Conservation (phyloP, 352 stramenopile species). For the Thraustochytrium striatum region DNA sequence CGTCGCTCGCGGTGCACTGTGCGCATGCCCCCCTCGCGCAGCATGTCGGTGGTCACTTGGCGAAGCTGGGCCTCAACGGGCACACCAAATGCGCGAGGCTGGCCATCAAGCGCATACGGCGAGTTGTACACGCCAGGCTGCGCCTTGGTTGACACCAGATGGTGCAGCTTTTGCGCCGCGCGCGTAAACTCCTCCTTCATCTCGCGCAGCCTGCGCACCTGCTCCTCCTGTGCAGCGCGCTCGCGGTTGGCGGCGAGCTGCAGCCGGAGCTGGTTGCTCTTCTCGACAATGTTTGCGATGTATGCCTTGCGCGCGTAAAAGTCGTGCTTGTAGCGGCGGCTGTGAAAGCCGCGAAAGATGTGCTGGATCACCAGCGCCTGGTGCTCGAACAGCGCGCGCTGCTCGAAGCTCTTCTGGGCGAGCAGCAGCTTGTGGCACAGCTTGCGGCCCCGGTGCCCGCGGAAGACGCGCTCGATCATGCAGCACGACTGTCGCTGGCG, state of each 20-base stretch:
- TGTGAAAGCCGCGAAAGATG: constrained; percentile 59
- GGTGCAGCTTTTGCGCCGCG: constrained; percentile 58
- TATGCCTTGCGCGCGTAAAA: constrained; percentile 57
- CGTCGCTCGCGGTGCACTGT: background rate
- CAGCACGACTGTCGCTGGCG: background rate
- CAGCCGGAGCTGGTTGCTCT: constrained; percentile 49
- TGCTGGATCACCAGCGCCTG: constrained; percentile 56
- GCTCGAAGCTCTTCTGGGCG: background rate
- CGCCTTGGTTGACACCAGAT: constrained; percentile 58
- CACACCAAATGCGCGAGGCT: constrained; percentile 56
- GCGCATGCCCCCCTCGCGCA: constrained; percentile 42
- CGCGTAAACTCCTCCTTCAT: constrained; percentile 55
- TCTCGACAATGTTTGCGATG: constrained; percentile 54
- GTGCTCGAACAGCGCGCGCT: constrained; percentile 58
- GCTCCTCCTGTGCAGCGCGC: constrained; percentile 44
- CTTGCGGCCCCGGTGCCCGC: constrained; percentile 49
- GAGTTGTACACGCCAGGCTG: constrained; percentile 59
- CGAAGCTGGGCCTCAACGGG: constrained; percentile 58
- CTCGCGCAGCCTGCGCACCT: constrained; percentile 39
- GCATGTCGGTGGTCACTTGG: constrained; percentile 56
- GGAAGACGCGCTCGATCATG: constrained; percentile 57
- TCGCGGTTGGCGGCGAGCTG: constrained; percentile 44
- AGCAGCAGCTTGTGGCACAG: background rate
- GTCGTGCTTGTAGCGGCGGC: constrained; percentile 59
- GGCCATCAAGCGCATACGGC: constrained; percentile 48